These are phyloP conservation scores for Acacia concinna DNA, from an alignment of 331 rosid species.

Conservation along the genomic window DNA sequence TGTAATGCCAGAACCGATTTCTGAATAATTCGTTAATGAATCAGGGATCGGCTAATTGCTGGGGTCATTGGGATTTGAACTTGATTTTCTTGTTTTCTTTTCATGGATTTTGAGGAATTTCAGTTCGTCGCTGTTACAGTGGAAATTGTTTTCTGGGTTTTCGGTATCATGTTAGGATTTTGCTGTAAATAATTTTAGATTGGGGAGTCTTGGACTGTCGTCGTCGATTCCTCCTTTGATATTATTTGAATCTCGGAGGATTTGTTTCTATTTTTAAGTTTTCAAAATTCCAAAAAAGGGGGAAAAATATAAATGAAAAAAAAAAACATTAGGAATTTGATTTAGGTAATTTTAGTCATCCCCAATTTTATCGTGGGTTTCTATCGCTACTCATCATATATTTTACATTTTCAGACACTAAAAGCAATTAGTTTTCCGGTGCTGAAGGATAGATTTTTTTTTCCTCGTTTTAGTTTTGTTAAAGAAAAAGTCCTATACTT, in stretches of 20 bases:
- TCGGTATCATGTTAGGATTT: conserved; percentile 13
- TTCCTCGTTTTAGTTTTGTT: conserved; percentile 32
- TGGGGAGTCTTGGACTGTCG: conserved; percentile 41
- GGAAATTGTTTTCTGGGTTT: conserved; percentile 26
- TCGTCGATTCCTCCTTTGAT: conserved; percentile 52
- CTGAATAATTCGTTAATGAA: conserved; percentile 53
- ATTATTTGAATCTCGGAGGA: conserved; percentile 73
- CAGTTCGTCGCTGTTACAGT: conserved; percentile 15
- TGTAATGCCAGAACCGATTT: conserved; percentile 52
- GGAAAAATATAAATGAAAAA: not conserved
- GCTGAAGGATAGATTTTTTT: conserved; percentile 32
- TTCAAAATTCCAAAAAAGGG: conserved; percentile 26
- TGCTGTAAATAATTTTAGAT: conserved; percentile 60
- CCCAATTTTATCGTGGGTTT: conserved; percentile 69
- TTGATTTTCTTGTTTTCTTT: conserved; percentile 8
- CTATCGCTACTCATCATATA: conserved; percentile 31
- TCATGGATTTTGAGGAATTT: conserved; percentile 29
- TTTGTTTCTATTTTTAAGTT: conserved; percentile 39
- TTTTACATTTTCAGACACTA: conserved; percentile 30
- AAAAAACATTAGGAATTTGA: conserved; percentile 31
- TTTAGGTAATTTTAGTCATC: conserved; percentile 48
- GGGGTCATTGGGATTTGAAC: conserved; percentile 22
- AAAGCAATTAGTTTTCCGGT: conserved; percentile 39
- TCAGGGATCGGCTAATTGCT: conserved; percentile 54
- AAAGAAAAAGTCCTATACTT: conserved; percentile 30